Conservation (phyloP, 148 eudicot genomes). For the Vaccinium darrowii region DNA sequence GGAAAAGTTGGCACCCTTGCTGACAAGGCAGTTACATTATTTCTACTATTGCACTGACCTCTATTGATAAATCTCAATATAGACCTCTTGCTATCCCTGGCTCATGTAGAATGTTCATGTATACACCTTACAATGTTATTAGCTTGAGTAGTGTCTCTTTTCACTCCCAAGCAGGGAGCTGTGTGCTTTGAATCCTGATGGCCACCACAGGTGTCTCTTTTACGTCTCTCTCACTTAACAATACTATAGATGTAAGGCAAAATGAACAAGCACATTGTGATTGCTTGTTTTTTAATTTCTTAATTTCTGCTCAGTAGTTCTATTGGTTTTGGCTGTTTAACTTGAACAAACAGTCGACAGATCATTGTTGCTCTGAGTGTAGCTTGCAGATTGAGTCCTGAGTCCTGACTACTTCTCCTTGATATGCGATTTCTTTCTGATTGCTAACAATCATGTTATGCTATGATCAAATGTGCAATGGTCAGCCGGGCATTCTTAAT, state of each 20-base stretch:
- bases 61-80: too few species aligned
- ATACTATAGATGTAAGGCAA: not conserved
- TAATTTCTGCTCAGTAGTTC: not conserved
- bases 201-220: not conserved
- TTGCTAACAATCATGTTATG: too few species aligned
- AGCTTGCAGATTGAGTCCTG: not conserved
- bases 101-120: not conserved
- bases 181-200: not conserved
- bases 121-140: not conserved
- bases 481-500: not conserved
- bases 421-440: not conserved
- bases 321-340: not conserved
- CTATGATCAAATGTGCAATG: not conserved
- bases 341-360: not conserved
- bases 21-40: too few species aligned
- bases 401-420: slow-evolving; percentile 1
- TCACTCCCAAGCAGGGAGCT: not conserved
- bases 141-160: not conserved
- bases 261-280: not conserved
- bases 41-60: too few species aligned
- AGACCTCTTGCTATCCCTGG: not conserved
- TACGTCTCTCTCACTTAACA: not conserved
- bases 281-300: not conserved
- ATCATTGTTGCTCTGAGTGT: not conserved
- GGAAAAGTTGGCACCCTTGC: too few species aligned